These are phyloP conservation scores for Williopsis jadinii DNA, from an alignment of 1,139 yeast species.

Conservation along the genomic window DNA sequence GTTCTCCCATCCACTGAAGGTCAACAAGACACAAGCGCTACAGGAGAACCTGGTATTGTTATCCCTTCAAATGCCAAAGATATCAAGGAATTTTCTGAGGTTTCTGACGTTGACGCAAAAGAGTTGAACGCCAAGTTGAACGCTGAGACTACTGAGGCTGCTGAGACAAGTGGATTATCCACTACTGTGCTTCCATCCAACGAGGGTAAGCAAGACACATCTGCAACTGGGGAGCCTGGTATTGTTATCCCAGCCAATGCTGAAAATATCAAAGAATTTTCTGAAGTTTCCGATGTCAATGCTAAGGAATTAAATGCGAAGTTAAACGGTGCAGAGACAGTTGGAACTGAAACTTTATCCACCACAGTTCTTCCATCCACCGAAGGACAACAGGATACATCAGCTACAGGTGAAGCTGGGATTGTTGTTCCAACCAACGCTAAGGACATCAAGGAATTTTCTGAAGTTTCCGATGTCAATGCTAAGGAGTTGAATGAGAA, in stretches of 20 bases:
- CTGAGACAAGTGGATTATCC: conserved; percentile 3
- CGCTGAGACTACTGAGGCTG: conserved; percentile 21
- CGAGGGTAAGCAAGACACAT: conserved; percentile 20
- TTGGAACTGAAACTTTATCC: no score
- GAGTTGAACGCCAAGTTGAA: conserved; percentile 34
- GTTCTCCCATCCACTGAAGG: conserved; percentile 50
- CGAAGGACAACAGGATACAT: conserved; percentile 20
- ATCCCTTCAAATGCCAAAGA: conserved; percentile 40
- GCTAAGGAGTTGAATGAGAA: conserved; percentile 41
- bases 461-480: conserved; percentile 39
- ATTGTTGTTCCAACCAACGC: conserved; percentile 38
- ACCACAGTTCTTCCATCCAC: conserved; percentile 19
- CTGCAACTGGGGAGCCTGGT: conserved; percentile 25
- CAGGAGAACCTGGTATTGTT: conserved; percentile 56
- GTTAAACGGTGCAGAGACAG: conserved; percentile 18
- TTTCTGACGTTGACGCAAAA: conserved; percentile 29
- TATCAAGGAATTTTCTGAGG: conserved; percentile 31
- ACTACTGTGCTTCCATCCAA: conserved; percentile 20
- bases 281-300: conserved; percentile 39
- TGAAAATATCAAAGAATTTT: conserved; percentile 39
- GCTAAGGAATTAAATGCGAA: conserved; percentile 41
- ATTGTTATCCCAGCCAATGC: conserved; percentile 38
- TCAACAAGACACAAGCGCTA: conserved; percentile 29
- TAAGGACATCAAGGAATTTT: conserved; percentile 40
- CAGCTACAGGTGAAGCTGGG: conserved; percentile 27